phyloP scores from a whole-genome alignment of 2,329 filamentous ascomycete genomes.

The Ascochyta rabiei region DNA sequence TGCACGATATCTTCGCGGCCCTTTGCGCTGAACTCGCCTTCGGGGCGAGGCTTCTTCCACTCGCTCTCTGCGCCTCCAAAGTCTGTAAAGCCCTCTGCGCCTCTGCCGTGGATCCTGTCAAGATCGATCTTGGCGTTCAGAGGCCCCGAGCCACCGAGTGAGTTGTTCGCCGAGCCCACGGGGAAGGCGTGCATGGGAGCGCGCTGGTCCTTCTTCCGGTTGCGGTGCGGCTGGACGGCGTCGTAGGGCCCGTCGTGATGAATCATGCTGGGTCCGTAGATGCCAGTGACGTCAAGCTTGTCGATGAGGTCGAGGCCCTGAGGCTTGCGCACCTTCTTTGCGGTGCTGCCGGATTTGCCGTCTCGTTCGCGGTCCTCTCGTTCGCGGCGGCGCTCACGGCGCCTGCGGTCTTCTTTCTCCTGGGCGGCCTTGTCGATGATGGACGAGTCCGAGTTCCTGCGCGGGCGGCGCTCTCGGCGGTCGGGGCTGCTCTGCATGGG shows the following conservation, averaged over 20 bases:
- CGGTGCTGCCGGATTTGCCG: conserved; percentile 45
- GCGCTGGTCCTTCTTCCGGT: conserved; percentile 78
- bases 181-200: conserved; percentile 98
- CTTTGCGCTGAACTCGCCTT: conserved; percentile 49
- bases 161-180: conserved; percentile 89
- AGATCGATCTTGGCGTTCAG: conserved; percentile 82
- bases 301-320: conserved; percentile 85
- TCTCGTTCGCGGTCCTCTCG: conserved; percentile 54
- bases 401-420: conserved; percentile 58
- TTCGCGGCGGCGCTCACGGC: conserved; percentile 56
- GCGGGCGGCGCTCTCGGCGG: conserved; percentile 55
- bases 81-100: conserved; percentile 86
- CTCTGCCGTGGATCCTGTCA: conserved; percentile 82
- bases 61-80: conserved; percentile 58
- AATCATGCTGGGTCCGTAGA: conserved; percentile 92
- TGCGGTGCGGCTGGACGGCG: conserved; percentile 92
- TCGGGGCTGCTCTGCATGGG: conserved; percentile 43
- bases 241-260: conserved; percentile 98
- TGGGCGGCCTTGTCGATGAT: conserved; percentile 65
- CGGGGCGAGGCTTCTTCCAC: conserved; percentile 41
- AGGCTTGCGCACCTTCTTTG: conserved; percentile 48
- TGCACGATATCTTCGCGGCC: conserved; percentile 71
- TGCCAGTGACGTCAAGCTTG: conserved; percentile 93
- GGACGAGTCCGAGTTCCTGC: conserved; percentile 82
- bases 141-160: conserved; percentile 84